Base-by-base conservation (phyloP, 1,139 yeast genomes). In the Taphrina sp. region DNA sequence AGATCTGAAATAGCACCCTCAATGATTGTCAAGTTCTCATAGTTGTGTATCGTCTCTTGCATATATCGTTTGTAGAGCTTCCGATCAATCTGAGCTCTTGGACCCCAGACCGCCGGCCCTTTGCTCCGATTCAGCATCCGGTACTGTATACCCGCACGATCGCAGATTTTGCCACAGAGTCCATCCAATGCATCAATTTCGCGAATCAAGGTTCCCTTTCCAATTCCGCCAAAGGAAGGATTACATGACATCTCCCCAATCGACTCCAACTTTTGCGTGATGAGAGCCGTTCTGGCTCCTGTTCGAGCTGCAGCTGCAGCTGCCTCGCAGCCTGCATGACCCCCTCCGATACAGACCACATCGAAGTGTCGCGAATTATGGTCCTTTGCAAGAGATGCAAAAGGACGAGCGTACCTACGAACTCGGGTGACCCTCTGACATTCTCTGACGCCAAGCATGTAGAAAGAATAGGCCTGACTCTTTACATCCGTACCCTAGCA, bases 71-170 rank as follows among this genome's bases (percentile, higher is more conserved):
- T 73, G 67, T 92, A 94, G 2, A 90, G 76, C 49, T 79, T 74
- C 61, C 99, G 74, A 69, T 94, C 98, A 29, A 94, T 92, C 68
- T 94, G 98, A 0, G 96, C 96, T 59, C 99, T 72, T 4, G 97
- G 97, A 0, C 98, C 98, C 86, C 96, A 95, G 1, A 90, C 98
- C 0, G 98, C 98, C 0, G 97, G 88, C 0, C 99, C 99, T 63
- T 88, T 79, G 2, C 95, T 85, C 45, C 84, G 77, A 69, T 94
- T 94, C 60, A 94, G 74, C 59, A 89, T 82, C 67, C 87, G 88
- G 70, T 84, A 94, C 67, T 90, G 96, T 35, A 90, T 86, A 0
- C 98, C 98, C 0, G 98, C 95, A 64, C 78, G 75, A 69, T 94
- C 99, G 1, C 94, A 90, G 16, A 92, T 79, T 59, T 80, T 74